Base-by-base conservation (phyloP, 441 rosid species). In the Brassica hybrid region DNA sequence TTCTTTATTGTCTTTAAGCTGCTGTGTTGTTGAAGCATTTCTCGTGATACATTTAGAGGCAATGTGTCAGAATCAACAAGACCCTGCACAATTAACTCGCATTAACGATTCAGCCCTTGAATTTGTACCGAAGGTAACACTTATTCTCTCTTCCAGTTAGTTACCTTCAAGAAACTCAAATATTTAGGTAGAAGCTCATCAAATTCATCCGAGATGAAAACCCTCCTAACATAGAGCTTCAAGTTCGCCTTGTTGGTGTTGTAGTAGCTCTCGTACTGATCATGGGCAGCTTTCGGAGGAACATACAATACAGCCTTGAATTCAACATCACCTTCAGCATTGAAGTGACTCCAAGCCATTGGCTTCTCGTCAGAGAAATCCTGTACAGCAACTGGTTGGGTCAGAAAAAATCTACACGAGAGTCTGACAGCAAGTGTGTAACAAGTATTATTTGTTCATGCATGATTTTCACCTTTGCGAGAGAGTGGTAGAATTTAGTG, bases 271-370 rank as follows among this genome's bases (percentile, higher is more conserved):
- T 95, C 97, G 21, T 95, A 95, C 19, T 89, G 82, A 86, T 95
- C 97, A 57, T 89, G 89, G 67, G 99, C 93, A 75, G 98, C 99
- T 85, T 88, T 95, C 2, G 97, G 96, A 77, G 99, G 97, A 84
- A 94, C 97, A 85, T 83, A 94, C 74, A 94, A 81, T 56, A 93
- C 86, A 67, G 98, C 94, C 86, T 94, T 91, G 86, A 94, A 94
- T 79, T 94, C 99, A 58, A 94, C 99, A 84, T 94, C 99, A 52
- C 98, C 98, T 83, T 94, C 99, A 41, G 99, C 98, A 18, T 82
- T 87, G 41, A 94, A 94, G 83, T 93, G 98, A 76, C 97, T 93
- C 98, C 98, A 93, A 59, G 91, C 80, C 80, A 91, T 41, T 66
- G 98, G 98, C 82, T 91, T 91, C 79, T 92, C 97, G 3, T 88